Evolutionary conservation across 139 green algal genomes (phyloP).

Genomic region (Yamagishiella unicocca): DNA sequence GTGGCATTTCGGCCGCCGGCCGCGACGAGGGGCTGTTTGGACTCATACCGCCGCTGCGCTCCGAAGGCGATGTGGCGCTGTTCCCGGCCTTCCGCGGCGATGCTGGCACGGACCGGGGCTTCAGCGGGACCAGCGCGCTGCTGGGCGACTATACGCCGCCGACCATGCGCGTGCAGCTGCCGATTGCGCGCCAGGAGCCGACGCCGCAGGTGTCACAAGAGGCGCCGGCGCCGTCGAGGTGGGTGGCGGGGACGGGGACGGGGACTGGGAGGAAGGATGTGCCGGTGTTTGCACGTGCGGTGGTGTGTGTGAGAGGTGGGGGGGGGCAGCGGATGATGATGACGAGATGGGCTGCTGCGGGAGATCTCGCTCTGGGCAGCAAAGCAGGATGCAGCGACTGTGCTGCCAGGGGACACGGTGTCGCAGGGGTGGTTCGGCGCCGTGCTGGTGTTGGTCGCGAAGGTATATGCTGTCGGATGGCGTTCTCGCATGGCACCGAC

Average conservation of each 20-base stretch:
- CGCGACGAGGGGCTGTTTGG: conserved; percentile 56
- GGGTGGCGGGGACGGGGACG: background rate
- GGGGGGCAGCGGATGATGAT: background rate
- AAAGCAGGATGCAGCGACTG: too few relatives aligned
- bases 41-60: conserved; percentile 68
- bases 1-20: background rate
- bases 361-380: too few relatives aligned
- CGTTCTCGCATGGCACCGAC: too few relatives aligned
- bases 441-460: too few relatives aligned
- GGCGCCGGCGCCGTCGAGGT: conserved; percentile 25
- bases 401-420: too few relatives aligned
- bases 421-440: too few relatives aligned
- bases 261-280: background rate
- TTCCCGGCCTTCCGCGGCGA: conserved; percentile 58
- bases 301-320: background rate
- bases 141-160: conserved; percentile 65
- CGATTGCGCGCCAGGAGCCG: conserved; percentile 19
- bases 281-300: background rate
- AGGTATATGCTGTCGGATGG: too few relatives aligned
- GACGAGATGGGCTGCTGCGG: too few relatives aligned
- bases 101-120: conserved; percentile 12
- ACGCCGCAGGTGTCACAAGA: background rate
- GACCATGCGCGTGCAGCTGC: conserved; percentile 16
- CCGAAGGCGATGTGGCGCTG: conserved; percentile 46
- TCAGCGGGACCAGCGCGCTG: conserved; percentile 56